phyloP scores from a whole-genome alignment of 179 eudicot genomes.

The Pouteria campechiana region DNA sequence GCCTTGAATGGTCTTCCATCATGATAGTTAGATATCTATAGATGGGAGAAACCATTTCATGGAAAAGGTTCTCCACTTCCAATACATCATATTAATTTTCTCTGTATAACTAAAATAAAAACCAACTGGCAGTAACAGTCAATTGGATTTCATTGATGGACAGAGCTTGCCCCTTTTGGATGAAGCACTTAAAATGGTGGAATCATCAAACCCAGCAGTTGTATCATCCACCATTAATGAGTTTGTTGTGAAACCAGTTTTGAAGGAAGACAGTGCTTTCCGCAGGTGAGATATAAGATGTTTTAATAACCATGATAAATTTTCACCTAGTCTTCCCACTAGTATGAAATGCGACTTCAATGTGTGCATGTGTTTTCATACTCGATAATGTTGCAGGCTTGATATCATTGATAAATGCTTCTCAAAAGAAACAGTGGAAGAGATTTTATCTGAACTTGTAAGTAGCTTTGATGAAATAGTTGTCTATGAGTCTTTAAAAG shows the following conservation, averaged over 20 bases:
- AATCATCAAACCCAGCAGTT: not conserved
- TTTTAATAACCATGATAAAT: too few relatives aligned
- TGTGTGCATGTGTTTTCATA: not conserved
- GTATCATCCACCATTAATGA: not conserved
- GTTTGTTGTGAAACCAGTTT: not conserved
- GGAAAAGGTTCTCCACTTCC: too few relatives aligned
- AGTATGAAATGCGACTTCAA: not conserved
- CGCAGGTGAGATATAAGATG: not conserved
- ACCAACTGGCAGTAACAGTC: not conserved
- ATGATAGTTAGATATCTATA: too few relatives aligned
- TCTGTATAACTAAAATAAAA: not conserved
- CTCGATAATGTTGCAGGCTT: not conserved
- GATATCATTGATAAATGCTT: constrained; percentile 12
- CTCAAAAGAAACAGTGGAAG: constrained; percentile 15
- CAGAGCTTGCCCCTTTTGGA: constrained; percentile 9
- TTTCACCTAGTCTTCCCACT: not conserved
- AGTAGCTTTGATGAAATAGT: not conserved
- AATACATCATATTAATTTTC: too few relatives aligned
- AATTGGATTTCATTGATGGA: not conserved
- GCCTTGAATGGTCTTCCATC: too few relatives aligned
- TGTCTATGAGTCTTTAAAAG: not conserved
- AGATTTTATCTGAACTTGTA: constrained; percentile 12
- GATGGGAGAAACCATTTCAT: too few relatives aligned
- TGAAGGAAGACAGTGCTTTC: constrained; percentile 1
- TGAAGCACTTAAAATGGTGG: not conserved